Conservation (phyloP, 2,329 filamentous ascomycete species). For the Diplocarpon rosae region DNA sequence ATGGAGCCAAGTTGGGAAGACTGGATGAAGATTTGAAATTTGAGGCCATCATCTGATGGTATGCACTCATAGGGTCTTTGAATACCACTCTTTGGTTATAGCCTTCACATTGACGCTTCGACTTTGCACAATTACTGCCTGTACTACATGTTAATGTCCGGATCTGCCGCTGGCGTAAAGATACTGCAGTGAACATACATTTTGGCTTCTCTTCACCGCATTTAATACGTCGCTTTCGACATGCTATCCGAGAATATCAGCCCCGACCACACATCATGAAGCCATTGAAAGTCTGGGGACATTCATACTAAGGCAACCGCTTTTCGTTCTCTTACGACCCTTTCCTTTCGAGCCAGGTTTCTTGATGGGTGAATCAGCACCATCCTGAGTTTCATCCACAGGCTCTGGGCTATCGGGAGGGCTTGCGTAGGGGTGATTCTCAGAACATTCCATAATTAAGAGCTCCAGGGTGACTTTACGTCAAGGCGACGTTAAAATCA, state of each 20-base stretch:
- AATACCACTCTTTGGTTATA: conserved; percentile 75
- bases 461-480: neutral
- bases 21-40: conserved; percentile 4
- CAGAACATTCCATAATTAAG: neutral
- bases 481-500: neutral
- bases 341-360: conserved; percentile 22
- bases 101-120: conserved; percentile 72
- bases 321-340: conserved; percentile 42
- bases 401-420: conserved; percentile 1
- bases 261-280: neutral
- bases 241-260: conserved; percentile 44
- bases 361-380: conserved; percentile 9
- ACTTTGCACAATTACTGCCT: conserved; percentile 79
- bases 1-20: conserved; percentile 9
- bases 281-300: neutral
- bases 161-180: neutral
- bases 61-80: conserved; percentile 58
- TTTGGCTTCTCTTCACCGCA: conserved; percentile 83
- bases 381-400: conserved; percentile 1
- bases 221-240: conserved; percentile 89
- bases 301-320: conserved; percentile 73
- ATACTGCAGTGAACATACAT: neutral
- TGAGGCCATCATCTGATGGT: conserved; percentile 33
- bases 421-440: neutral
- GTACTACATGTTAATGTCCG: neutral